Percentiles rank a stretch among this genome's conserved stretches.
phyloP scores from a whole-genome alignment of 176 grass and related monocot genomes.

The Musa troglodytarum region DNA sequence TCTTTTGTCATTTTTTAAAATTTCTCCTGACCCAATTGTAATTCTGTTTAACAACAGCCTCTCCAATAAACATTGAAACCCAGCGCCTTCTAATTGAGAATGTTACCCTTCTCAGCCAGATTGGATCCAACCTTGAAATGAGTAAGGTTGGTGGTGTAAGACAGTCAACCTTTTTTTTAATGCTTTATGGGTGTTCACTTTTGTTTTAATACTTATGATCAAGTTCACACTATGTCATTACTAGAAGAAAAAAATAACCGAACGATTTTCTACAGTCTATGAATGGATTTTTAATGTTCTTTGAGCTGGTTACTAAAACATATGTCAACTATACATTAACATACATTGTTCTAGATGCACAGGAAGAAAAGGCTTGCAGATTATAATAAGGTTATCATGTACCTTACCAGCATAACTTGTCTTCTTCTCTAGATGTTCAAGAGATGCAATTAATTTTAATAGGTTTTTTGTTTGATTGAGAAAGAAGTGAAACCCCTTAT shows the following conservation, averaged over 20 bases:
- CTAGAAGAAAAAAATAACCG: neutral
- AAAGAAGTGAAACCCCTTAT: too few species aligned
- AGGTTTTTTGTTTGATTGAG: too few species aligned
- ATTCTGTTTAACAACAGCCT: slow-evolving; percentile 29
- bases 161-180: neutral
- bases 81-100: slow-evolving; percentile 74
- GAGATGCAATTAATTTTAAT: too few species aligned
- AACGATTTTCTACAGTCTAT: neutral
- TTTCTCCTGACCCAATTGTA: neutral
- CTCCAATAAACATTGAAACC: slow-evolving; percentile 49
- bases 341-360: too few species aligned
- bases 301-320: too few species aligned
- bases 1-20: neutral
- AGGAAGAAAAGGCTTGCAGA: too few species aligned
- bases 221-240: neutral
- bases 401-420: too few species aligned
- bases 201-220: too few species aligned
- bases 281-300: neutral
- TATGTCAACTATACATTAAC: too few species aligned
- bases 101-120: slow-evolving; percentile 61
- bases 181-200: too few species aligned
- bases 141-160: slow-evolving; percentile 41
- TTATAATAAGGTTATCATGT: too few species aligned
- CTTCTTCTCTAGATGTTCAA: too few species aligned
- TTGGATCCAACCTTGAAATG: slow-evolving; percentile 65